These are phyloP conservation scores for Ophiocordyceps unilateralis DNA, from an alignment of 2,329 filamentous ascomycete species.

Conservation along the genomic window DNA sequence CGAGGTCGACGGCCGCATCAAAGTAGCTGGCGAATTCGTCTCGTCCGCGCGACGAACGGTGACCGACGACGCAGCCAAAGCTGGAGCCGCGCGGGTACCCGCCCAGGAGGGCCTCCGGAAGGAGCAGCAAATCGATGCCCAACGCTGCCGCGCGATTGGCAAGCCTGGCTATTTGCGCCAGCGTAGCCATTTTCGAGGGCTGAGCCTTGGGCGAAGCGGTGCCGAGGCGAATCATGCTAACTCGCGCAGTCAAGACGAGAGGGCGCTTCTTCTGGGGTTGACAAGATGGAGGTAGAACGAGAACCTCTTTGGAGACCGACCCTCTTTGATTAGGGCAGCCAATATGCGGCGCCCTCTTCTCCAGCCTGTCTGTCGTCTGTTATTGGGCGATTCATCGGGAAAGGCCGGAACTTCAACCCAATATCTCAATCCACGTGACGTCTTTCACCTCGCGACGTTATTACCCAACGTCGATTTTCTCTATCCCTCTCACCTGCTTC, in stretches of 20 bases:
- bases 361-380: too few relatives aligned
- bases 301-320: too few relatives aligned
- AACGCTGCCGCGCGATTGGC: slow-evolving; percentile 26
- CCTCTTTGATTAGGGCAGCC: too few relatives aligned
- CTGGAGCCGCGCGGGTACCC: slow-evolving; percentile 72
- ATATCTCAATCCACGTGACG: too few relatives aligned
- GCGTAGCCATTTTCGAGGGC: slow-evolving; percentile 37
- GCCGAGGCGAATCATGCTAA: slow-evolving; percentile 29
- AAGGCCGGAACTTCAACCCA: too few relatives aligned
- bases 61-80: slow-evolving; percentile 62
- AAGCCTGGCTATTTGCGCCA: slow-evolving; percentile 45
- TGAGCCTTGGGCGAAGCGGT: slow-evolving; percentile 37
- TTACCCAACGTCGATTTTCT: too few relatives aligned
- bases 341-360: too few relatives aligned
- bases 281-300: background rate
- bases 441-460: too few relatives aligned
- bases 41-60: slow-evolving; percentile 48
- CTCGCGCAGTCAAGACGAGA: background rate
- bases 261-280: background rate
- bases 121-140: slow-evolving; percentile 60
- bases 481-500: too few relatives aligned
- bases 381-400: too few relatives aligned
- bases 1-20: slow-evolving; percentile 61
- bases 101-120: slow-evolving; percentile 83
- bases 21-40: slow-evolving; percentile 77